Percentiles rank a stretch among this genome's conserved stretches.
phyloP scores from a whole-genome alignment of 1,284 basidiomycete species.

The Marasmius tenuissimus region DNA sequence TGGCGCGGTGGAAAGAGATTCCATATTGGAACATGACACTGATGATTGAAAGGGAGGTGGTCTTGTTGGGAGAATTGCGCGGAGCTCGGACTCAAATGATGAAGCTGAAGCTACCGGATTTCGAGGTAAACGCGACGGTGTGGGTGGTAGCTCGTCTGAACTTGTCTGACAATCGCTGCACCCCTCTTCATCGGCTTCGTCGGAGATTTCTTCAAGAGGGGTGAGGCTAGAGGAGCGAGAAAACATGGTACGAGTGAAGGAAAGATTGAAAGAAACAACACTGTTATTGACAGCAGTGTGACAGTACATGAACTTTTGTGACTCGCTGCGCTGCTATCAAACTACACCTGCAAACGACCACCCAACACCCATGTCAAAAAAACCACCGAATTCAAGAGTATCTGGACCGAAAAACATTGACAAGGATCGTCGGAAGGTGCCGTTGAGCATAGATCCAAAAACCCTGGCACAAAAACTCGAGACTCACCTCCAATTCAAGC shows the following conservation, averaged over 20 bases:
- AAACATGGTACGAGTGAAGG: background rate
- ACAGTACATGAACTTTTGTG: background rate
- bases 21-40: background rate
- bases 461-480: background rate
- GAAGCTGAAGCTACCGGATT: background rate
- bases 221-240: background rate
- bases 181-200: background rate
- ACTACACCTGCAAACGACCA: background rate
- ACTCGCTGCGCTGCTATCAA: background rate
- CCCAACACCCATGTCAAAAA: background rate
- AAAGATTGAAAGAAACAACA: background rate
- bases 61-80: background rate
- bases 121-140: background rate
- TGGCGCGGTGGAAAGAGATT: background rate
- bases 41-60: background rate
- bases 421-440: background rate
- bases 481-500: background rate
- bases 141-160: background rate
- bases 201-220: background rate
- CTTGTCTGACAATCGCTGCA: background rate
- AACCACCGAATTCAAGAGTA: background rate
- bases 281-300: background rate
- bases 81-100: background rate
- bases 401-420: background rate
- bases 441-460: slow-evolving; percentile 2